Percentiles rank a stretch among this genome's conserved stretches.
phyloP scores from a whole-genome alignment of 192 early-diverging fungal species.

The Linnemannia elongata region DNA sequence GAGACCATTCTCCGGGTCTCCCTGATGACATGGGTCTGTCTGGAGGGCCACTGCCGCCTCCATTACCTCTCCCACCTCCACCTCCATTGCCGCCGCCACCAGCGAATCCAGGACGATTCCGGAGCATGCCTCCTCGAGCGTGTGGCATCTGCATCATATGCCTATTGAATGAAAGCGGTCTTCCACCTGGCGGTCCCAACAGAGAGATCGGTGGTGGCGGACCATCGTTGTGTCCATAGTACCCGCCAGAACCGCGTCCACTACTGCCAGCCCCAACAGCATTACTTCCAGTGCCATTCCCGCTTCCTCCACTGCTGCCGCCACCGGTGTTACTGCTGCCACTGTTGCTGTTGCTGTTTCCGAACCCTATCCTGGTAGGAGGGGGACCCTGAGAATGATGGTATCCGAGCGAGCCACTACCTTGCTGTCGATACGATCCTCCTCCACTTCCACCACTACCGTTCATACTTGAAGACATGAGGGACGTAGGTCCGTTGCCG shows the following conservation, averaged over 20 bases:
- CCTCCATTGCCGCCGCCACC: not conserved
- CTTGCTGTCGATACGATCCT: conserved; percentile 24
- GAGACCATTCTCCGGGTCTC: conserved; percentile 33
- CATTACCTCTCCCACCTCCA: not conserved
- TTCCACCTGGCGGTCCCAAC: conserved; percentile 16
- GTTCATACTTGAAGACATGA: conserved; percentile 10
- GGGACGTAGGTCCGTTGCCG: conserved; percentile 11
- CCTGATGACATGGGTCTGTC: conserved; percentile 29
- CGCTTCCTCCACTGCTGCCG: conserved; percentile 3
- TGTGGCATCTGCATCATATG: conserved; percentile 48
- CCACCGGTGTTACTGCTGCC: not conserved
- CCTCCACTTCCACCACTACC: conserved; percentile 11
- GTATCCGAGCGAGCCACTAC: conserved; percentile 5
- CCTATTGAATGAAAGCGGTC: conserved; percentile 26
- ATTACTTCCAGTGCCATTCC: not conserved
- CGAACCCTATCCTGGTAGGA: conserved; percentile 41
- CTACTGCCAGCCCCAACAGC: conserved; percentile 2
- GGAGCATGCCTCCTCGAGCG: conserved; percentile 14
- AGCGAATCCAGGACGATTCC: conserved; percentile 25
- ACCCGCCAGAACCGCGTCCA: conserved; percentile 19
- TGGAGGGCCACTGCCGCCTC: conserved; percentile 9
- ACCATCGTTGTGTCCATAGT: conserved; percentile 12
- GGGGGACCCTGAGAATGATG: conserved; percentile 18
- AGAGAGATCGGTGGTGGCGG: conserved; percentile 11
- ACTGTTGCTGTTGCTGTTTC: not conserved